A percentile compares a stretch with the other conserved stretches of the same genome.
These are phyloP conservation scores for Geotrichum carabidarum DNA, from an alignment of 1,139 yeast genomes.

Conservation along the genomic window DNA sequence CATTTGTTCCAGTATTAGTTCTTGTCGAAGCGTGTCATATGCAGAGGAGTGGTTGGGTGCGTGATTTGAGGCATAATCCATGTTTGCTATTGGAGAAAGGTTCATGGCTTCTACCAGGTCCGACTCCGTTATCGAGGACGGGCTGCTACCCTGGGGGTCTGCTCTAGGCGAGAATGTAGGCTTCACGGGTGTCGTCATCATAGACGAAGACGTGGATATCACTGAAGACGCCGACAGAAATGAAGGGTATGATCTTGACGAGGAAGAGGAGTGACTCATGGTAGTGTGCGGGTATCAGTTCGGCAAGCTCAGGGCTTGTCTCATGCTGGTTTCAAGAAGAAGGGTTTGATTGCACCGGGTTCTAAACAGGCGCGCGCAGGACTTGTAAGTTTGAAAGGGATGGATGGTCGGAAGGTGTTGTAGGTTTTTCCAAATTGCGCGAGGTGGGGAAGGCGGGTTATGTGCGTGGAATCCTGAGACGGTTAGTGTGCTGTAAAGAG, in stretches of 20 bases:
- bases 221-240: neutral
- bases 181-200: neutral
- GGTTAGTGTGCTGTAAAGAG: too few species aligned
- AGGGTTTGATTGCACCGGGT: neutral
- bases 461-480: too few species aligned
- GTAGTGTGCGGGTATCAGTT: neutral
- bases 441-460: too few species aligned
- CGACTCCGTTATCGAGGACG: neutral
- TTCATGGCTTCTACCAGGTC: neutral
- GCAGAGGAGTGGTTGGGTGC: neutral
- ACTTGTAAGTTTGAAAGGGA: too few species aligned
- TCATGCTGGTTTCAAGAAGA: neutral
- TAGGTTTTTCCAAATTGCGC: too few species aligned
- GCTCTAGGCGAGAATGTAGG: neutral
- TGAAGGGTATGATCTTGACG: conserved; percentile 6
- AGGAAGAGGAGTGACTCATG: conserved; percentile 10
- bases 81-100: neutral
- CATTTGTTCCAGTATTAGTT: conserved; percentile 29
- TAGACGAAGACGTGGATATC: neutral
- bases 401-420: too few species aligned
- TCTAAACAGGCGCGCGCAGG: too few species aligned
- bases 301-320: neutral
- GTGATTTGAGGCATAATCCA: neutral
- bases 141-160: too few species aligned
- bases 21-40: conserved; percentile 25